A percentile compares a stretch with the other conserved stretches of the same genome.
phyloP scores from a whole-genome alignment of 2,329 filamentous ascomycete genomes.

The Colletotrichum falcatum region DNA sequence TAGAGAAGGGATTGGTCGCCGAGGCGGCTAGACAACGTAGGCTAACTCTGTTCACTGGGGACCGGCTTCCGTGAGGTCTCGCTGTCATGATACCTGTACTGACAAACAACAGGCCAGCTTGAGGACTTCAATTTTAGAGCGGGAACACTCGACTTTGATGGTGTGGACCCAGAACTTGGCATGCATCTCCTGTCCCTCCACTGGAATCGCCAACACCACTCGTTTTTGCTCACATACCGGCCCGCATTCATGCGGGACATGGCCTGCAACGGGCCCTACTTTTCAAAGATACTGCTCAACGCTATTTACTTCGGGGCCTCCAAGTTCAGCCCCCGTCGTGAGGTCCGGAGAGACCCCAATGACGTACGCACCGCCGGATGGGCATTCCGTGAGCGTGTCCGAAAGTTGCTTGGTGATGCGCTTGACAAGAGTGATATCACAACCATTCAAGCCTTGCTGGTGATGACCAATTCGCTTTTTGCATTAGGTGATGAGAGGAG shows the following conservation, averaged over 20 bases:
- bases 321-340: constrained; percentile 59
- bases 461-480: constrained; percentile 64
- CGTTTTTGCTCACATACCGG: constrained; percentile 62
- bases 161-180: constrained; percentile 62
- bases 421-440: constrained; percentile 64
- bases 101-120: constrained; percentile 53
- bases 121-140: constrained; percentile 60
- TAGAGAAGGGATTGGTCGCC: constrained; percentile 59
- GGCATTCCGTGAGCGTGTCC: constrained; percentile 59
- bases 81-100: neutral
- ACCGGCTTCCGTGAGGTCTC: neutral
- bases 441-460: constrained; percentile 64
- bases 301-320: constrained; percentile 62
- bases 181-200: constrained; percentile 64
- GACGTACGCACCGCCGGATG: constrained; percentile 62
- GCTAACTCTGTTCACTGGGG: constrained; percentile 2
- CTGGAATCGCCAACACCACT: constrained; percentile 66
- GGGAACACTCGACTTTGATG: constrained; percentile 66
- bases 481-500: constrained; percentile 62
- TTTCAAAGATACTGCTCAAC: constrained; percentile 67
- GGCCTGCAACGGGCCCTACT: constrained; percentile 66
- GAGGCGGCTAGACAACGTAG: constrained; percentile 59
- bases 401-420: constrained; percentile 58
- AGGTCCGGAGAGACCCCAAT: constrained; percentile 57
- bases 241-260: constrained; percentile 65